Percentiles rank a stretch among this genome's conserved stretches.
phyloP scores from a whole-genome alignment of 2,329 filamentous ascomycete species.

The Colletotrichum spaethianum region DNA sequence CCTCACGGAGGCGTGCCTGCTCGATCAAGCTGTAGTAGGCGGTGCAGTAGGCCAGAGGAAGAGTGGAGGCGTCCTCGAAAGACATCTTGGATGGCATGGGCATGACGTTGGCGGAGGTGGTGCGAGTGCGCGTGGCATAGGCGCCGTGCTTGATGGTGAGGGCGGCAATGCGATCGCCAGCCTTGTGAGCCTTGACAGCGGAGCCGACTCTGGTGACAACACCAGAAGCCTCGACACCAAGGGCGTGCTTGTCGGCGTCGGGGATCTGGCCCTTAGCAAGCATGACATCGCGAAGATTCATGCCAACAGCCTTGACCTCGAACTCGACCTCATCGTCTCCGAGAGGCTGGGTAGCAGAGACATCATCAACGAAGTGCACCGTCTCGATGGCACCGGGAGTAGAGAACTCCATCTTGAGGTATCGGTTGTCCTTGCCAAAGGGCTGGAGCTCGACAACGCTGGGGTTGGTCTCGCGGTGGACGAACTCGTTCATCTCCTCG shows the following conservation, averaged over 20 bases:
- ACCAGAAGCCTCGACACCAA: constrained; percentile 53
- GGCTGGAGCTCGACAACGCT: constrained; percentile 53
- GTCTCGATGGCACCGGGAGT: constrained; percentile 56
- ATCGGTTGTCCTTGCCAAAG: constrained; percentile 55
- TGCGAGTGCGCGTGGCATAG: constrained; percentile 45
- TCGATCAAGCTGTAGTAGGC: constrained; percentile 55
- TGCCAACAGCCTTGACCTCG: constrained; percentile 57
- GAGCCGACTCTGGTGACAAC: constrained; percentile 51
- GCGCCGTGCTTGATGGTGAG: constrained; percentile 43
- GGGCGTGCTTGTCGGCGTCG: constrained; percentile 46
- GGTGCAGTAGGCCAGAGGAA: constrained; percentile 49
- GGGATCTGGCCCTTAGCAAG: constrained; percentile 57
- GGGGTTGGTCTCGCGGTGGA: constrained; percentile 59
- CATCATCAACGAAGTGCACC: constrained; percentile 57
- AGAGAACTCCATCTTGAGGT: constrained; percentile 56
- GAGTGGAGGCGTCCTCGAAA: constrained; percentile 54
- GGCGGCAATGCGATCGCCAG: constrained; percentile 49
- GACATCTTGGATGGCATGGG: constrained; percentile 55
- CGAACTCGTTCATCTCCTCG: constrained; percentile 57
- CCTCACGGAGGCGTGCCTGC: constrained; percentile 46
- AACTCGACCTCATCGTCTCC: constrained; percentile 57
- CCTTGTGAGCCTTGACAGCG: constrained; percentile 46
- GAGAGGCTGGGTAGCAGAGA: constrained; percentile 46
- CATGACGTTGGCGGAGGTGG: constrained; percentile 45
- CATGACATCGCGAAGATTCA: constrained; percentile 64